Conservation (phyloP, 176 grass and related monocot species). For the Triticum urartu region DNA sequence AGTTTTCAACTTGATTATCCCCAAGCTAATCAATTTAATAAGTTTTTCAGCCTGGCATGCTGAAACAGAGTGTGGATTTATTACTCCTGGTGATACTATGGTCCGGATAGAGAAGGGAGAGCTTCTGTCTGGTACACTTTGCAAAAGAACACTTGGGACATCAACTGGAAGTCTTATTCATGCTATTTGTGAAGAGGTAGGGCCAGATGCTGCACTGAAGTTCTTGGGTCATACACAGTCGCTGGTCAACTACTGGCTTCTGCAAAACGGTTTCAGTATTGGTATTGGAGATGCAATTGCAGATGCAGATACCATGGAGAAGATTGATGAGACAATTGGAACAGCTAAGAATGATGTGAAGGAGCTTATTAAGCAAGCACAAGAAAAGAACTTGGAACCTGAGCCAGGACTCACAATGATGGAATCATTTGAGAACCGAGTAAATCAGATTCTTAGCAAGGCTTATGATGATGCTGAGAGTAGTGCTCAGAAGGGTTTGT, state of each 20-base stretch:
- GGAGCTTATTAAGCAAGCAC: constrained; percentile 74
- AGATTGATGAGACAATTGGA: constrained; percentile 80
- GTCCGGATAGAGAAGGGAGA: constrained; percentile 95
- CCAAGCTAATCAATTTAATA: constrained; percentile 89
- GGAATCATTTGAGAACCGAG: constrained; percentile 97
- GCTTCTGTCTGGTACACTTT: constrained; percentile 84
- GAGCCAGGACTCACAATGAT: constrained; percentile 95
- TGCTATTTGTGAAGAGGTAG: constrained; percentile 97
- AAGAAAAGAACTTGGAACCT: constrained; percentile 74
- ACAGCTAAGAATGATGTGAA: constrained; percentile 93
- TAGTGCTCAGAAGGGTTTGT: constrained; percentile 93
- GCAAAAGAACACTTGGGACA: constrained; percentile 83
- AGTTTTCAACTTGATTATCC: constrained; percentile 98
- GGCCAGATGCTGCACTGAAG: constrained; percentile 92
- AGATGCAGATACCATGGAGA: constrained; percentile 83
- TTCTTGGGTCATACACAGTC: constrained; percentile 95
- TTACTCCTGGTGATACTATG: constrained; percentile 94
- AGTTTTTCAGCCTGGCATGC: constrained; percentile 83
- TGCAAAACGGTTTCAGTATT: constrained; percentile 94
- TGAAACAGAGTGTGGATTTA: constrained; percentile 76
- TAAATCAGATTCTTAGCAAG: constrained; percentile 96
- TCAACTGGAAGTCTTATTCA: constrained; percentile 81
- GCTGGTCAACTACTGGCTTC: constrained; percentile 98
- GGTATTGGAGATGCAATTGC: constrained; percentile 98
- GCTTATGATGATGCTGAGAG: constrained; percentile 98